A percentile compares a stretch with the other conserved stretches of the same genome.
These are phyloP conservation scores for Abrus precatorius DNA, from an alignment of 306 rosid species.

Conservation along the genomic window DNA sequence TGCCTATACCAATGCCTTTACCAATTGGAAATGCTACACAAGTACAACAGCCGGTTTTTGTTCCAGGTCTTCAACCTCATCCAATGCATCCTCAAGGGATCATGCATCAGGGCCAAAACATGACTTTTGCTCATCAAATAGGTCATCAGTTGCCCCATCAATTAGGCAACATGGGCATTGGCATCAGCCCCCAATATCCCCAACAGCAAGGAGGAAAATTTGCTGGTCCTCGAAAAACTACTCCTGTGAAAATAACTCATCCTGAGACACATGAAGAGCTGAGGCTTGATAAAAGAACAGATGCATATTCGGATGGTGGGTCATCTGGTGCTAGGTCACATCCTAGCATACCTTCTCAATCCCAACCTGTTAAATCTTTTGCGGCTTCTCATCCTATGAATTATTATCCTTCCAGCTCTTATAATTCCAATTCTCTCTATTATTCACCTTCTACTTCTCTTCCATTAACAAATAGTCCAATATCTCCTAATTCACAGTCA, in stretches of 20 bases:
- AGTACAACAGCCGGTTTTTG: constrained; percentile 78
- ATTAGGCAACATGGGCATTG: constrained; percentile 74
- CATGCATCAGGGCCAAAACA: constrained; percentile 74
- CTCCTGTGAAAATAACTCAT: constrained; percentile 87
- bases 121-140: constrained; percentile 75
- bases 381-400: constrained; percentile 60
- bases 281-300: constrained; percentile 80
- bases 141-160: constrained; percentile 75
- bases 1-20: constrained; percentile 73
- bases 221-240: constrained; percentile 70
- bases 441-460: constrained; percentile 62
- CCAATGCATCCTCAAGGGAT: constrained; percentile 82
- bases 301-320: constrained; percentile 69
- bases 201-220: constrained; percentile 87
- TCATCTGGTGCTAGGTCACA: constrained; percentile 72
- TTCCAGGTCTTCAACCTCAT: constrained; percentile 77
- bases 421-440: constrained; percentile 53
- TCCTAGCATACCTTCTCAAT: constrained; percentile 65
- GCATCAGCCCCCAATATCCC: constrained; percentile 65
- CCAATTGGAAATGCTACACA: constrained; percentile 77
- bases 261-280: constrained; percentile 94
- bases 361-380: constrained; percentile 73
- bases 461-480: constrained; percentile 67
- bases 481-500: constrained; percentile 76
- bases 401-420: constrained; percentile 61